Base-by-base conservation (phyloP, 306 rosid genomes). In the Neltuma alba region DNA sequence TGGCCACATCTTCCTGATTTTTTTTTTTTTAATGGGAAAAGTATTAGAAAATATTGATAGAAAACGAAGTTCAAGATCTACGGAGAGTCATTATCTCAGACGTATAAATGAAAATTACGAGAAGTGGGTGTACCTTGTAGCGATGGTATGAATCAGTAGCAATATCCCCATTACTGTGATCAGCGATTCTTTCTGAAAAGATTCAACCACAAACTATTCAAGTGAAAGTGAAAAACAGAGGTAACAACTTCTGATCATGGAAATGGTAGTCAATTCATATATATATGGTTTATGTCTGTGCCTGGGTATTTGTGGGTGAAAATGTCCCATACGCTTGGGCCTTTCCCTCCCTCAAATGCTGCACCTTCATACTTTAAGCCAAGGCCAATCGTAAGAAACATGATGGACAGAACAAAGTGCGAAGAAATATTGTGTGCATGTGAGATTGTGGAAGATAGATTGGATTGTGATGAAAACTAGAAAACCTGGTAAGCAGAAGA, bases 241-340 rank as follows among this genome's bases (percentile, higher is more conserved):
- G 9, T 18, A 7, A 18, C 6, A 16, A 20, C 8, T 47, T 47
- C 5, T 47, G 55, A 47, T 3, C 21, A 15, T 47, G 55, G n/a
- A 50, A 50, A 20, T 50, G 7, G 2, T 18, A 50, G 55, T 47
- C 55, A 47, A 1, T 50, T 20, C 57, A 52, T 21, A 20, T 9
- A 52, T 5, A 42, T 0, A 50, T 1, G 7, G 9, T 50, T 18
- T 20, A 50, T 50, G 23, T 20, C 21, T 8, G 25, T 65, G 85
- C 92, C 81, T 70, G 90, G 88, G 47, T 86, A 38, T 40, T 20
- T 61, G 25, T 76, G 80, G 5, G 85, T 79, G 83, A 83, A 90
- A 7, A 87, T 84, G 54, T 88, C 94, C 94, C 94, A 88, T 16
- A 88, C 81, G 55, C 92, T 86, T 52, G 80, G 89, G 36, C 84